A percentile compares a stretch with the other conserved stretches of the same genome.
Evolutionary conservation across 257 asterid species (phyloP).

Genomic region (Solanum corneliomulleri): DNA sequence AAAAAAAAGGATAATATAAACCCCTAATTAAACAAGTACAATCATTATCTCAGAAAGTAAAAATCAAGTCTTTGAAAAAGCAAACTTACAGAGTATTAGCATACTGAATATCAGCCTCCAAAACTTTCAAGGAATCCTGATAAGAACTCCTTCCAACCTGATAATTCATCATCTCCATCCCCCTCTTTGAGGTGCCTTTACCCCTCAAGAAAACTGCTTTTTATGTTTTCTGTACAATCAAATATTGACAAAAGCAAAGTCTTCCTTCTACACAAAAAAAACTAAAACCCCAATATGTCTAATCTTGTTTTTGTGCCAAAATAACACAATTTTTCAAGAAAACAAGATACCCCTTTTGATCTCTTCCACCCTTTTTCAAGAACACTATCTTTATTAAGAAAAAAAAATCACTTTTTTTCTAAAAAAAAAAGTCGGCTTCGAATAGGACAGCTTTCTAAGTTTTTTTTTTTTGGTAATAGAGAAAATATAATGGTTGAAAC

Average conservation of each 20-base stretch:
- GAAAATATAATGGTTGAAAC: constrained; percentile 15
- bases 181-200: not conserved
- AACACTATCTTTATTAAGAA: not conserved
- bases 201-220: constrained; percentile 5
- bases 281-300: constrained; percentile 20
- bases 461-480: constrained; percentile 12
- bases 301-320: constrained; percentile 3
- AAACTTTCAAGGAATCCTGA: constrained; percentile 53
- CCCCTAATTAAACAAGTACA: not conserved
- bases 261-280: constrained; percentile 1
- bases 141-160: constrained; percentile 54
- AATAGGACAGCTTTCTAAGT: constrained; percentile 9
- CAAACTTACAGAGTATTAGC: constrained; percentile 69
- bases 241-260: constrained; percentile 7
- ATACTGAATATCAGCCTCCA: constrained; percentile 76
- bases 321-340: constrained; percentile 10
- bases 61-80: not conserved
- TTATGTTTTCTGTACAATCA: constrained; percentile 5
- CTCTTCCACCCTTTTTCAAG: not conserved
- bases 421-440: constrained; percentile 13
- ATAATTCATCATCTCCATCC: constrained; percentile 60
- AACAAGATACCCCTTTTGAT: not conserved
- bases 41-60: not conserved
- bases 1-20: not conserved
- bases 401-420: not conserved